Conservation (phyloP, 495 filamentous ascomycete genomes). For the Aspergillus affinis region DNA sequence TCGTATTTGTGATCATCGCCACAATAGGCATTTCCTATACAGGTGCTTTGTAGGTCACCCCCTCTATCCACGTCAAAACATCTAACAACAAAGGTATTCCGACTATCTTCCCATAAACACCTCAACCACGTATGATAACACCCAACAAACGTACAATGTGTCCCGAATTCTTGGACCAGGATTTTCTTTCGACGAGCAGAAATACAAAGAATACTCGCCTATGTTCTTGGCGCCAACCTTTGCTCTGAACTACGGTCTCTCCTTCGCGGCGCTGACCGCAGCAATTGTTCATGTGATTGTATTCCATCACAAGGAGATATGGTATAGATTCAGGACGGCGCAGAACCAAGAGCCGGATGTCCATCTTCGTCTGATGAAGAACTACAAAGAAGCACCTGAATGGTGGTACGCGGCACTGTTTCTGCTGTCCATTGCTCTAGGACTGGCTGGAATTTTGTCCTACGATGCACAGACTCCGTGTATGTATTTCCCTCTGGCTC, state of each 20-base stretch:
- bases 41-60: slow-evolving; percentile 41
- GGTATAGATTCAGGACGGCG: slow-evolving; percentile 46
- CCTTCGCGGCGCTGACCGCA: slow-evolving; percentile 57
- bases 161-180: slow-evolving; percentile 50
- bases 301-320: slow-evolving; percentile 57
- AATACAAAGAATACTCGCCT: slow-evolving; percentile 59
- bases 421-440: slow-evolving; percentile 50
- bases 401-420: slow-evolving; percentile 62
- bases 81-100: slow-evolving; percentile 45
- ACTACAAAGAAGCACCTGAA: slow-evolving; percentile 57
- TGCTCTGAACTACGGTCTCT: slow-evolving; percentile 57
- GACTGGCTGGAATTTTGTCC: slow-evolving; percentile 50
- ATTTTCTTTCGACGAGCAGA: slow-evolving; percentile 52
- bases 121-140: slow-evolving; percentile 59
- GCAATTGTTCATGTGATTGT: slow-evolving; percentile 55
- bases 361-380: slow-evolving; percentile 61
- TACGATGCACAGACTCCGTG: slow-evolving; percentile 44
- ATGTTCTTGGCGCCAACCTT: slow-evolving; percentile 63
- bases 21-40: background rate
- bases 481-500: slow-evolving; percentile 14
- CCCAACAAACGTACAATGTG: slow-evolving; percentile 51
- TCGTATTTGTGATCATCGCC: slow-evolving; percentile 32
- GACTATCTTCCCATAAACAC: slow-evolving; percentile 57
- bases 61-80: slow-evolving; percentile 53
- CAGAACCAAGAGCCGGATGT: slow-evolving; percentile 63